These are phyloP conservation scores for Suhomyces maxii DNA, from an alignment of 1,139 yeast species.

Conservation along the genomic window DNA sequence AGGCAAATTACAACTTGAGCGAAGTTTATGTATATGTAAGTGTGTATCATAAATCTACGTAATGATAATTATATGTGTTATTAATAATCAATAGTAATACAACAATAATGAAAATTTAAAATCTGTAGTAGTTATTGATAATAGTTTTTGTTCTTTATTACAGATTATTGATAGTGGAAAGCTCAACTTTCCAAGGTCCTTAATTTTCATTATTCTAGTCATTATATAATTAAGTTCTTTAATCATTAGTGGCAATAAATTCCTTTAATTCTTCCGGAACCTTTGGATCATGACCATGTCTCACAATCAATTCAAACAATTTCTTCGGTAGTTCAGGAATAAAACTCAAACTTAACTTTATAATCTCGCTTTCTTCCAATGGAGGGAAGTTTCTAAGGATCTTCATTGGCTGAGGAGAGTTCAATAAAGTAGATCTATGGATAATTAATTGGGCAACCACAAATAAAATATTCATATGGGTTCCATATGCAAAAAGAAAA, in stretches of 20 bases:
- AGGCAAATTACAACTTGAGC: neutral
- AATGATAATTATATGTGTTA: too few relatives aligned
- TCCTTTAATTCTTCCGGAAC: constrained; percentile 42
- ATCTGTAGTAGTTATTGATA: too few relatives aligned
- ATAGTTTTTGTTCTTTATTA: too few relatives aligned
- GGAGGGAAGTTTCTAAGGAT: constrained; percentile 71
- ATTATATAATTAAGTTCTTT: neutral
- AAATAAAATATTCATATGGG: constrained; percentile 82
- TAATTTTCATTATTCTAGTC: too few relatives aligned
- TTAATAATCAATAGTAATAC: too few relatives aligned
- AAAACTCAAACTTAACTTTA: constrained; percentile 77
- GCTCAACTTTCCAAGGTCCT: too few relatives aligned
- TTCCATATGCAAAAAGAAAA: constrained; percentile 85
- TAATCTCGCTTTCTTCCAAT: constrained; percentile 71
- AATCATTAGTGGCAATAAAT: constrained; percentile 13
- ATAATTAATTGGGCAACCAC: constrained; percentile 81
- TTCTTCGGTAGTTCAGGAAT: constrained; percentile 72
- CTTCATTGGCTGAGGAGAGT: constrained; percentile 69
- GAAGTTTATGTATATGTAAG: too few relatives aligned
- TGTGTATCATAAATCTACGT: too few relatives aligned
- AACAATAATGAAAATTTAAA: too few relatives aligned
- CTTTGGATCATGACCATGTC: constrained; percentile 67
- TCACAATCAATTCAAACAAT: constrained; percentile 64
- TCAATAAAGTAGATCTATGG: constrained; percentile 60
- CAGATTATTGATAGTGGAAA: too few relatives aligned